Evolutionary conservation across 2,329 filamentous ascomycete species (phyloP), one percentile per base, ranked within the genome.

Genomic region (Lasiodiplodia sp.): DNA sequence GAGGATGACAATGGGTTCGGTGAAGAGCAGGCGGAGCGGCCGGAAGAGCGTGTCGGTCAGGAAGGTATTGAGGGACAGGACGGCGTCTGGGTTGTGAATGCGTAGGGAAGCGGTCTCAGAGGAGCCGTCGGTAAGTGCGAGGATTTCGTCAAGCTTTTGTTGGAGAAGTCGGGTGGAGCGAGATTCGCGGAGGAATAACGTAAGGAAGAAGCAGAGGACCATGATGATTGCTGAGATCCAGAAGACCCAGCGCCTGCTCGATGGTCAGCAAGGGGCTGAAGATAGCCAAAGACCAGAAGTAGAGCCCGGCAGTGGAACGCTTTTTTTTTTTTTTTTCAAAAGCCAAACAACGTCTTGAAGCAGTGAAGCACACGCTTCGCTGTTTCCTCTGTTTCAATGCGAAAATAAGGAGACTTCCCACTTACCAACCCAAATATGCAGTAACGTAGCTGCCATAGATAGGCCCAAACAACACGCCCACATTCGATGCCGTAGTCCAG

Each of bases 1-100:
- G 38, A 66, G 53, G 18, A 68, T 66, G 67, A 68, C 53, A 60
- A 68, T 68, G n/a, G 67, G 67, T n/a, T 68, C 67, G 34, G 67
- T 68, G 51, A 68, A 57, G 23, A 68, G 67, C 14, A 68, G 53
- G 37, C 60, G 58, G n/a, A 57, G 40, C 2, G 67, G 67, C 3
- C 67, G 58, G 37, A 65, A 28, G 34, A 68, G 37, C 3, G 67
- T 68, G 7, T 34, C 31, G 47, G 38, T 51, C 2, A 68, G 38
- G 25, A 68, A 66, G 23, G 18, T 25, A 16, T 56, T 12, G 44
- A 73, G 49, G 0, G 68, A 68, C 0, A 64, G 52, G 11, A 57
- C 65, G 21, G 64, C 66, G 51, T 69, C 64, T 7, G 67, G 67
- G 34, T 68, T 68, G 53, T 53, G 47, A 34, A 62, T 68, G 25